phyloP scores from a whole-genome alignment of 208 protist genomes.

The Trypanosomatidae sp. region DNA sequence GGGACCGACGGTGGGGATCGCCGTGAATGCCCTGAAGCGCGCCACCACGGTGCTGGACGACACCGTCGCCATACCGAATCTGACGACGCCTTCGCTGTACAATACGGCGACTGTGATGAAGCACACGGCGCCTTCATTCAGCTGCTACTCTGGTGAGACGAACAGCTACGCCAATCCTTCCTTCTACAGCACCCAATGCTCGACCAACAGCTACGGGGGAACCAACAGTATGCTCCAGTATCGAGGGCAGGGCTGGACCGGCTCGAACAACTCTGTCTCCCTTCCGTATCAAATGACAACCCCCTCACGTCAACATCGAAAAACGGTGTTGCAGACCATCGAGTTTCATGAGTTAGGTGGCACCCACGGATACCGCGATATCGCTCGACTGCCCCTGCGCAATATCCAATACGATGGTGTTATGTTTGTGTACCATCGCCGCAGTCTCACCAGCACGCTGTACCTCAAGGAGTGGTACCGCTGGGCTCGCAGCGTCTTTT shows the following conservation, averaged over 20 bases:
- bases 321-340: constrained; percentile 28
- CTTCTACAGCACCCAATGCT: constrained; percentile 1
- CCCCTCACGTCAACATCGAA: not conserved
- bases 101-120: not conserved
- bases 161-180: constrained; percentile 9
- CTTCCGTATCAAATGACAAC: not conserved
- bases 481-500: constrained; percentile 30
- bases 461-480: constrained; percentile 58
- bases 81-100: not conserved
- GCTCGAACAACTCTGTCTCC: not conserved
- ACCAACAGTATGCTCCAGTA: constrained; percentile 11
- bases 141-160: not conserved
- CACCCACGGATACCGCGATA: constrained; percentile 51
- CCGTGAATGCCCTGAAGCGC: constrained; percentile 49
- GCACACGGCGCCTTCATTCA: not conserved
- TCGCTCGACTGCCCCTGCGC: constrained; percentile 42
- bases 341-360: constrained; percentile 83
- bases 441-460: constrained; percentile 54
- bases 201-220: not conserved
- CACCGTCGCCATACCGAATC: not conserved
- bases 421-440: constrained; percentile 73
- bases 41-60: constrained; percentile 10
- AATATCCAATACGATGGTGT: constrained; percentile 70
- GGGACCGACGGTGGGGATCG: constrained; percentile 60
- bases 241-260: not conserved